Evolutionary conservation across 257 asterid species (phyloP).

Genomic region (Fraxinus excelsior): DNA sequence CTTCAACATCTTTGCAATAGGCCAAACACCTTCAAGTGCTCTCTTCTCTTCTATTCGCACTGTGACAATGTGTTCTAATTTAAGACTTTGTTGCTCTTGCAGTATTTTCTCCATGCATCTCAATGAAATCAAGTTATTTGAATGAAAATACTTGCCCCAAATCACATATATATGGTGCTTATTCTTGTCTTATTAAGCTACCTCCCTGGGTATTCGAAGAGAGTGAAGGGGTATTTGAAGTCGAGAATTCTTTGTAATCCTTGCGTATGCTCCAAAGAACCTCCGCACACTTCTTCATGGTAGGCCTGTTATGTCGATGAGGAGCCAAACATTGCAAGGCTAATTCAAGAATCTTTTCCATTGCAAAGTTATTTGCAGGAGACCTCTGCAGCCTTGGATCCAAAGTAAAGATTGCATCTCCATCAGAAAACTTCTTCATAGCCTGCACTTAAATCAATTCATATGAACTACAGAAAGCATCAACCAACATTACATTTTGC

Average conservation of each 20-base stretch:
- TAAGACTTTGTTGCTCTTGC: conserved; percentile 1
- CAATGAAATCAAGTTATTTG: conserved; percentile 5
- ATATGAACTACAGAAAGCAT: background rate
- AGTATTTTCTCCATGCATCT: background rate
- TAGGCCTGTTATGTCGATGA: conserved; percentile 65
- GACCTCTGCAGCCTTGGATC: conserved; percentile 78
- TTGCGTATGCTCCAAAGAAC: conserved; percentile 86
- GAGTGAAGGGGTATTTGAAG: conserved; percentile 24
- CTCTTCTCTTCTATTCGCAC: conserved; percentile 8
- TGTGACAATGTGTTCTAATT: background rate
- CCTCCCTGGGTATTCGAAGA: conserved; percentile 16
- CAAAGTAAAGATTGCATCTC: conserved; percentile 73
- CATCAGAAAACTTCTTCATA: conserved; percentile 61
- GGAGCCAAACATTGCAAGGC: conserved; percentile 81
- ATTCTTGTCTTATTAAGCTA: conserved; percentile 20
- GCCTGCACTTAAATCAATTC: conserved; percentile 54
- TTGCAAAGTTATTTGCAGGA: conserved; percentile 55
- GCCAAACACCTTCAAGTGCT: conserved; percentile 21
- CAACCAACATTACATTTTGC: background rate
- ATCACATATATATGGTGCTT: background rate
- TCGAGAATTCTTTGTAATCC: conserved; percentile 56
- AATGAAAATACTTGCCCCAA: background rate
- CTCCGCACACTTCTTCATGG: conserved; percentile 85
- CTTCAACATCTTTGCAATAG: background rate
- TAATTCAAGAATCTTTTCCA: conserved; percentile 72